These are phyloP conservation scores for Pseudocercospora cruenta DNA, from an alignment of 2,329 filamentous ascomycete genomes.

Conservation along the genomic window DNA sequence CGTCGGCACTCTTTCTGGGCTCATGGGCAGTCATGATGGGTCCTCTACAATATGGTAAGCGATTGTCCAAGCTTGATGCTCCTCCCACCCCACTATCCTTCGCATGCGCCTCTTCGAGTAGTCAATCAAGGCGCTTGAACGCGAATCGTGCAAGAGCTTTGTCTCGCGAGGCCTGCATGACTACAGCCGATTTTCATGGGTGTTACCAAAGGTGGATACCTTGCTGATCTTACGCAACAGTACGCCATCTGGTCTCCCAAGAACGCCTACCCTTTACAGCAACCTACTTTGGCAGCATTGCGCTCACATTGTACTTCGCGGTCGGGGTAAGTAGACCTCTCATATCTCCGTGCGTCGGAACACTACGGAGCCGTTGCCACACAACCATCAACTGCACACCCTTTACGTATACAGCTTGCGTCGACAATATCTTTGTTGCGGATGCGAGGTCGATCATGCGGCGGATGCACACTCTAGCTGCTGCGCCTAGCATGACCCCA, in stretches of 20 bases:
- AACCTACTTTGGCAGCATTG: conserved; percentile 92
- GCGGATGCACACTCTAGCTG: conserved; percentile 24
- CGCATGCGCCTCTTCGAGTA: conserved; percentile 19
- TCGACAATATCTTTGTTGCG: conserved; percentile 31
- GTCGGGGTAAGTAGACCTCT: conserved; percentile 72
- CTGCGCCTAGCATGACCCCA: conserved; percentile 15
- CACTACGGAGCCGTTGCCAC: conserved; percentile 18
- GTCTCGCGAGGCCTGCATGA: conserved; percentile 26
- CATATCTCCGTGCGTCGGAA: conserved; percentile 17
- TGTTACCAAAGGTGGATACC: conserved; percentile 13
- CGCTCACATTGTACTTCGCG: conserved; percentile 86
- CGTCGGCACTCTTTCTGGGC: conserved; percentile 83
- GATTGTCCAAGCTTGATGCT: conserved; percentile 24
- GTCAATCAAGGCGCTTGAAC: conserved; percentile 24
- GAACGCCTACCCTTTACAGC: conserved; percentile 88
- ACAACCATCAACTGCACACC: conserved; percentile 23
- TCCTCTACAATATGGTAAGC: conserved; percentile 71
- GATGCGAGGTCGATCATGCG: conserved; percentile 30
- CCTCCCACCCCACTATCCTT: conserved; percentile 18
- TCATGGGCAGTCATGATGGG: conserved; percentile 97
- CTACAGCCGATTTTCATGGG: conserved; percentile 20
- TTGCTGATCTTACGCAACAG: conserved; percentile 38
- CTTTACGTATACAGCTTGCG: conserved; percentile 16
- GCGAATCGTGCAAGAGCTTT: conserved; percentile 14
- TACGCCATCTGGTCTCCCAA: conserved; percentile 80